Evolutionary conservation across 805 yeast species (phyloP).

Genomic region (Metschnikowia shivogae): DNA sequence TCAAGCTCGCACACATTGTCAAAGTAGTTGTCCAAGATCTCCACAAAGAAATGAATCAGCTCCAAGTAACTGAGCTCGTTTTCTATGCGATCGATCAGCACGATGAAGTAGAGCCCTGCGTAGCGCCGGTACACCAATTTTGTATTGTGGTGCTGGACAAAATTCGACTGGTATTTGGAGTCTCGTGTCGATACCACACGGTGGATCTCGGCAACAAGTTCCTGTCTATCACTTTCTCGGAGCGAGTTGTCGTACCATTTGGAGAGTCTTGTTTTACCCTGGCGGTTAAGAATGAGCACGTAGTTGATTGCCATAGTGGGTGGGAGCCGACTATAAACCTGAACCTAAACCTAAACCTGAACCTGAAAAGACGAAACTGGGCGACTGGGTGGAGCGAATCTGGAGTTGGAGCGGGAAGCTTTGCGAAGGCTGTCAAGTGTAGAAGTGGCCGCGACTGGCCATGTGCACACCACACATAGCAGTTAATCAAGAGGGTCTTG

Average conservation of each 20-base stretch:
- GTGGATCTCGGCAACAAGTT: slow-evolving; percentile 62
- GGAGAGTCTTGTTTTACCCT: slow-evolving; percentile 85
- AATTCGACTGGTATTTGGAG: slow-evolving; percentile 76
- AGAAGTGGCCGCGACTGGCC: too few species aligned
- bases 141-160: slow-evolving; percentile 55
- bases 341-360: too few species aligned
- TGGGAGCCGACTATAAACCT: too few species aligned
- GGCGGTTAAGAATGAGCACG: slow-evolving; percentile 80
- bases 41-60: slow-evolving; percentile 82
- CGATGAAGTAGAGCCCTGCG: slow-evolving; percentile 88
- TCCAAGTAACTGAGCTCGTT: slow-evolving; percentile 82
- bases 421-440: too few species aligned
- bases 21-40: slow-evolving; percentile 79
- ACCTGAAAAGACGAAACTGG: too few species aligned
- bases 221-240: slow-evolving; percentile 28
- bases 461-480: too few species aligned
- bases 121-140: slow-evolving; percentile 83
- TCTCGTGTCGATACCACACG: slow-evolving; percentile 78
- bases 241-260: slow-evolving; percentile 59
- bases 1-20: slow-evolving; percentile 92
- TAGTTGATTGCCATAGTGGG: slow-evolving; percentile 77
- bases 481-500: too few species aligned
- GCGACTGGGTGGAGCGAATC: too few species aligned
- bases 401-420: too few species aligned
- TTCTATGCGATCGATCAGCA: slow-evolving; percentile 74